Evolutionary conservation across 306 rosid species (phyloP).

Genomic region (Quercus variabilis): DNA sequence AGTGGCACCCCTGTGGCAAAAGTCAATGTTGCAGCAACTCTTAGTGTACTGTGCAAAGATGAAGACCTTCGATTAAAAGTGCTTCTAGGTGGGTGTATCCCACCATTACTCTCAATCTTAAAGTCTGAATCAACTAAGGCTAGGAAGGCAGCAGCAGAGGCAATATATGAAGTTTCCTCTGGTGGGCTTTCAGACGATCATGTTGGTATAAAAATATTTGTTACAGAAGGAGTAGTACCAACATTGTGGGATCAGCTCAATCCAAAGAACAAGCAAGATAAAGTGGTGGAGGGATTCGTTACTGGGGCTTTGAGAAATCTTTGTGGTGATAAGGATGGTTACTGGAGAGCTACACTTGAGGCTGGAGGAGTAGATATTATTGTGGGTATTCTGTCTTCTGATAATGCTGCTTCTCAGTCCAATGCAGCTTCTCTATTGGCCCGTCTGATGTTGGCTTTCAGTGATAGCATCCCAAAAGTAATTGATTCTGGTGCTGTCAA

Average conservation of each 20-base stretch:
- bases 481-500: conserved; percentile 89
- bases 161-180: conserved; percentile 91
- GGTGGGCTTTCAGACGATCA: conserved; percentile 89
- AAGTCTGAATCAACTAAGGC: conserved; percentile 74
- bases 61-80: conserved; percentile 90
- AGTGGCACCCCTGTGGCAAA: conserved; percentile 75
- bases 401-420: conserved; percentile 83
- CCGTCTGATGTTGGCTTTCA: conserved; percentile 83
- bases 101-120: conserved; percentile 84
- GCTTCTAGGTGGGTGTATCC: conserved; percentile 97
- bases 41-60: conserved; percentile 83
- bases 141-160: conserved; percentile 94
- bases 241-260: conserved; percentile 86
- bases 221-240: conserved; percentile 96
- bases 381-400: conserved; percentile 84
- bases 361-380: conserved; percentile 95
- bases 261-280: conserved; percentile 70
- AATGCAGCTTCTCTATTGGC: conserved; percentile 97
- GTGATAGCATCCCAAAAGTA: conserved; percentile 90
- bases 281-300: conserved; percentile 90
- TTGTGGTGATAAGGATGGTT: conserved; percentile 87
- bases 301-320: conserved; percentile 97
- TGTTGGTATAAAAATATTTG: conserved; percentile 88
- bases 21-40: conserved; percentile 81
- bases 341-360: conserved; percentile 94